Percentiles rank a stretch among this genome's conserved stretches.
Conservation (phyloP, 2,329 filamentous ascomycete species). For the Talaromyces sp. region DNA sequence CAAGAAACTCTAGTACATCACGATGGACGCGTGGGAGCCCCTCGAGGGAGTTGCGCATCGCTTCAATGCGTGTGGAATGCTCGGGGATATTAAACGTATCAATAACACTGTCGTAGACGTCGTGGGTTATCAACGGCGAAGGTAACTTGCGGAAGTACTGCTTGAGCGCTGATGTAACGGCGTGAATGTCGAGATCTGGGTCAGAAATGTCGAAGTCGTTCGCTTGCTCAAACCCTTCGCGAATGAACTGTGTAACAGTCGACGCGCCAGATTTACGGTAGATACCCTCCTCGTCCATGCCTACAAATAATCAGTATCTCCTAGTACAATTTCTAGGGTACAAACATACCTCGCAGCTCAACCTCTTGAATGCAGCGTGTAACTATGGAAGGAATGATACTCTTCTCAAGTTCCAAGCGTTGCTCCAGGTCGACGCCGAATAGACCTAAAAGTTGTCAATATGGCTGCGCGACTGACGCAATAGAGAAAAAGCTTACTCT, state of each 20-base stretch:
- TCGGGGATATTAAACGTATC: conserved; percentile 64
- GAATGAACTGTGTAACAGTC: conserved; percentile 83
- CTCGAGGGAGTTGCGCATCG: conserved; percentile 70
- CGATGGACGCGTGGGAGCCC: conserved; percentile 78
- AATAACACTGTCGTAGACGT: conserved; percentile 84
- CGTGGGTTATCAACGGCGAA: conserved; percentile 82
- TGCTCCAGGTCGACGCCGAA: conserved; percentile 88
- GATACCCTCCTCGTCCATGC: conserved; percentile 94
- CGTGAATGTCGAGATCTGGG: conserved; percentile 88
- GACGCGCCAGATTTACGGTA: conserved; percentile 96
- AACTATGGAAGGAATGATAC: conserved; percentile 84
- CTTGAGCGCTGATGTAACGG: conserved; percentile 91
- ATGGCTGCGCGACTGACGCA: background rate
- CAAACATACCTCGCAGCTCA: conserved; percentile 68
- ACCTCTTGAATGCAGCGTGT: conserved; percentile 95
- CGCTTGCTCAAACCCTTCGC: conserved; percentile 86
- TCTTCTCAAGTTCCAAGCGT: conserved; percentile 81
- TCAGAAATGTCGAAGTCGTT: conserved; percentile 87
- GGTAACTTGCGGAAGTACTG: conserved; percentile 96
- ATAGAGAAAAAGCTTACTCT: conserved; percentile 31
- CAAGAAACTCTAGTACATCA: conserved; percentile 86
- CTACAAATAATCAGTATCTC: conserved; percentile 27
- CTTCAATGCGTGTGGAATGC: conserved; percentile 64
- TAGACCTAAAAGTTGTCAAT: conserved; percentile 46
- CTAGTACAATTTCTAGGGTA: no score